Evolutionary conservation across 495 filamentous ascomycete genomes (phyloP).

Genomic region (Penicillium coprophilum): DNA sequence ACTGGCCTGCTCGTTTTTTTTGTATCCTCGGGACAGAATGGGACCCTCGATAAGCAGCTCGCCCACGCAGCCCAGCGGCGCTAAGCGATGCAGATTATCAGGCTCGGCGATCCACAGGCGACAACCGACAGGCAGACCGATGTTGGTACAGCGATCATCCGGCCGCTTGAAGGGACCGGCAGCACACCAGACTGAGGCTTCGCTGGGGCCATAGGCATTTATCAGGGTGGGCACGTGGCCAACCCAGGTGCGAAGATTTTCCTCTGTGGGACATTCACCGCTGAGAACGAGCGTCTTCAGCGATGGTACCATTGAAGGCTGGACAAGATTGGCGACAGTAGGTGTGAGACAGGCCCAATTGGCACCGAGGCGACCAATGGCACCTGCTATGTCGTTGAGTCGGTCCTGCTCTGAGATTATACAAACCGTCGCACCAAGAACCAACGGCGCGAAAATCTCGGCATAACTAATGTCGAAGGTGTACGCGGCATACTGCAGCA

Average conservation of each 20-base stretch:
- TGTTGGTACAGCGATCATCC: conserved; percentile 41
- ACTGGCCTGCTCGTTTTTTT: conserved; percentile 48
- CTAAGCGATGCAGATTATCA: conserved; percentile 45
- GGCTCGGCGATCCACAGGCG: conserved; percentile 17
- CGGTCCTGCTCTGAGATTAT: conserved; percentile 28
- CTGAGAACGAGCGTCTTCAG: conserved; percentile 41
- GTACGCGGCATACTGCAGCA: conserved; percentile 44
- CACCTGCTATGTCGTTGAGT: conserved; percentile 16
- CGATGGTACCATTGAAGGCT: too few relatives aligned
- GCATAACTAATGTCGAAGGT: conserved; percentile 41
- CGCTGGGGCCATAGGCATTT: conserved; percentile 53
- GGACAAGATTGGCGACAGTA: too few relatives aligned
- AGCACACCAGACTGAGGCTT: conserved; percentile 24
- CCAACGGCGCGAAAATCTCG: conserved; percentile 41
- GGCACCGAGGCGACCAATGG: too few relatives aligned
- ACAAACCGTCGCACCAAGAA: conserved; percentile 36
- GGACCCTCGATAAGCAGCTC: conserved; percentile 59
- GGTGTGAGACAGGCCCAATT: too few relatives aligned
- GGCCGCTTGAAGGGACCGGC: conserved; percentile 41
- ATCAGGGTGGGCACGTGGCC: conserved; percentile 26
- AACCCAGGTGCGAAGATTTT: conserved; percentile 6
- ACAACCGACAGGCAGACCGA: background rate
- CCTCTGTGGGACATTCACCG: conserved; percentile 18
- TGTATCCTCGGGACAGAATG: conserved; percentile 50
- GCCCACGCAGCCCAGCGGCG: conserved; percentile 52